phyloP scores from a whole-genome alignment of 2,329 filamentous ascomycete species.

The Ascochyta pisi region DNA sequence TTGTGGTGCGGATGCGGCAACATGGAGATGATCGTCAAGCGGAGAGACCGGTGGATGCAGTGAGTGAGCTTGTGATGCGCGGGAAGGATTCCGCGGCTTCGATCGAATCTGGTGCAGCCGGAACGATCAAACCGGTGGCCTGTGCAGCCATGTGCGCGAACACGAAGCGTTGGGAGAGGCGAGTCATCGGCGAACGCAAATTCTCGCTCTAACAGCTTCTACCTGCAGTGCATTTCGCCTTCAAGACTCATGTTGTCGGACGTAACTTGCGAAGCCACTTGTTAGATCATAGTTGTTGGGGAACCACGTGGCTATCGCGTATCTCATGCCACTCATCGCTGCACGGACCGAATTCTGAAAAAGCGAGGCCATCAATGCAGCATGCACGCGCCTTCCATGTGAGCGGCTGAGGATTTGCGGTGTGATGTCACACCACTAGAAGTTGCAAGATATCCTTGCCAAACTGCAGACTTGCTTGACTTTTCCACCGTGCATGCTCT shows the following conservation, averaged over 20 bases:
- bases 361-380: not conserved
- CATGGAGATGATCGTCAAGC: not conserved
- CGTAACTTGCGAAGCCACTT: not conserved
- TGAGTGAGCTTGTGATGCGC: not conserved
- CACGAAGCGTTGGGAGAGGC: not conserved
- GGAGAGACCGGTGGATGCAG: not conserved
- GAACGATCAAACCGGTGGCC: conserved; percentile 11
- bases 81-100: conserved; percentile 9
- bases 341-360: too few relatives aligned
- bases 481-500: not conserved
- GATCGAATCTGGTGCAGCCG: not conserved
- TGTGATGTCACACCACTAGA: not conserved
- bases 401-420: not conserved
- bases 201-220: conserved; percentile 7
- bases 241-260: not conserved
- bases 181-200: conserved; percentile 7
- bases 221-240: not conserved
- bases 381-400: not conserved
- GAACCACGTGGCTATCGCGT: not conserved
- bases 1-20: not conserved
- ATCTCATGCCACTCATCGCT: too few relatives aligned
- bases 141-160: conserved; percentile 1
- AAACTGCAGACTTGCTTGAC: not conserved
- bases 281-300: not conserved
- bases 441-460: not conserved